Conservation (phyloP, 1,284 basidiomycete species). For the Microbotryomycetes sp. region DNA sequence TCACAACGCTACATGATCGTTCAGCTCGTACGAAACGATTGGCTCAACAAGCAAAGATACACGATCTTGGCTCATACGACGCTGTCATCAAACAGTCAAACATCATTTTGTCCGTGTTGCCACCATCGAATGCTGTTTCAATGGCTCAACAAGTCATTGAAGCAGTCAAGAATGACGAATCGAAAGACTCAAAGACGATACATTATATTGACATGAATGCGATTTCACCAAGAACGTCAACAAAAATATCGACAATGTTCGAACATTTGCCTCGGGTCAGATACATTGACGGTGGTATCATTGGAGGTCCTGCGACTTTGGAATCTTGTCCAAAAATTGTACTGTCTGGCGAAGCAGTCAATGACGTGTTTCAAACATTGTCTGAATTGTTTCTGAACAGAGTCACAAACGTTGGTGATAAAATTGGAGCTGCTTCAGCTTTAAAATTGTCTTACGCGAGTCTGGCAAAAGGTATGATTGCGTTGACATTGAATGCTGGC, state of each 20-base stretch:
- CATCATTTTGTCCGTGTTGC: constrained; percentile 1
- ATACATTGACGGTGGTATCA: constrained; percentile 4
- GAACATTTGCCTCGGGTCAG: neutral
- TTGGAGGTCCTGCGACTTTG: constrained; percentile 8
- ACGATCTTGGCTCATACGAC: neutral
- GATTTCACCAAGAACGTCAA: neutral
- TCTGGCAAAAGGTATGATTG: neutral
- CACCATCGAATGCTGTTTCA: neutral
- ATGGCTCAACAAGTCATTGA: neutral
- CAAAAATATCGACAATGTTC: neutral
- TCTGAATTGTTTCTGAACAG: neutral
- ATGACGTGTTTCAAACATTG: neutral
- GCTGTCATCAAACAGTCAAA: neutral
- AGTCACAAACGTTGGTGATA: neutral
- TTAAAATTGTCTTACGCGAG: constrained; percentile 4
- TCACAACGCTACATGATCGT: neutral
- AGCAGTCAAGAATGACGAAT: too few relatives aligned
- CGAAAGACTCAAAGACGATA: too few relatives aligned
- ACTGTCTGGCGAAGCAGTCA: neutral
- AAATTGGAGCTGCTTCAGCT: neutral
- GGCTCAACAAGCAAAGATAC: neutral
- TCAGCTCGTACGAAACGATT: neutral
- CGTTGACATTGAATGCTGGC: neutral
- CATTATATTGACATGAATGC: constrained; percentile 7
- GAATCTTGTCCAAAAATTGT: neutral